A percentile compares a stretch with the other conserved stretches of the same genome.
Conservation (phyloP, 2,329 filamentous ascomycete species). For the Ciborinia camelliae region DNA sequence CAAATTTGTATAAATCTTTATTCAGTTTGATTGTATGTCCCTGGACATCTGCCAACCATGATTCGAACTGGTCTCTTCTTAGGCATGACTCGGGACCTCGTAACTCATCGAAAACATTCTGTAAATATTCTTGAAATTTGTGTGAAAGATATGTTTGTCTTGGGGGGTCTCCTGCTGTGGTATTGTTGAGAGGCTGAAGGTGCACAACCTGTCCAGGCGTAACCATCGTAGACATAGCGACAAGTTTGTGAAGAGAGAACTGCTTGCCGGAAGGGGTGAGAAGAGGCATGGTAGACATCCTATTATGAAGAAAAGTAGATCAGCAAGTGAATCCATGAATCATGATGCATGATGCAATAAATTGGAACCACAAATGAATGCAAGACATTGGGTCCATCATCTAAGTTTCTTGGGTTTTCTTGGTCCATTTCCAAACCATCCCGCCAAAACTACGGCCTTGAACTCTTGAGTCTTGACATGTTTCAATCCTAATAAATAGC, state of each 20-base stretch:
- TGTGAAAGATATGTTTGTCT: slow-evolving; percentile 45
- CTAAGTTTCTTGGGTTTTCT: neutral
- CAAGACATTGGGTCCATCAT: slow-evolving; percentile 9
- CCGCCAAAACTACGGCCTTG: neutral
- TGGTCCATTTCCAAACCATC: neutral
- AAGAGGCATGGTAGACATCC: slow-evolving; percentile 26
- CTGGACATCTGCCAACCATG: slow-evolving; percentile 52
- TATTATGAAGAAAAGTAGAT: neutral
- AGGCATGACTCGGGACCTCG: slow-evolving; percentile 39
- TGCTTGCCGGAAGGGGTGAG: slow-evolving; percentile 33
- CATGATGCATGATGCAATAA: neutral
- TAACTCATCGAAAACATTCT: slow-evolving; percentile 47
- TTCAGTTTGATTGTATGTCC: slow-evolving; percentile 32
- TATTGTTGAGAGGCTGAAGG: slow-evolving; percentile 22
- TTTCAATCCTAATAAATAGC: neutral
- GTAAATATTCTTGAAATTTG: slow-evolving; percentile 48
- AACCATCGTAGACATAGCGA: slow-evolving; percentile 38
- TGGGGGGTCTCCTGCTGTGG: slow-evolving; percentile 22
- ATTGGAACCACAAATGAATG: slow-evolving; percentile 11
- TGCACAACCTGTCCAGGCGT: slow-evolving; percentile 30
- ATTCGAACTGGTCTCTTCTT: slow-evolving; percentile 42
- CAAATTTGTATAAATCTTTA: slow-evolving; percentile 36
- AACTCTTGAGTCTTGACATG: neutral
- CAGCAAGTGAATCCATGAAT: too few species aligned
- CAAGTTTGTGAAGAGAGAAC: slow-evolving; percentile 37